Conservation (phyloP, 495 filamentous ascomycete species). For the Xylaria palmicola region DNA sequence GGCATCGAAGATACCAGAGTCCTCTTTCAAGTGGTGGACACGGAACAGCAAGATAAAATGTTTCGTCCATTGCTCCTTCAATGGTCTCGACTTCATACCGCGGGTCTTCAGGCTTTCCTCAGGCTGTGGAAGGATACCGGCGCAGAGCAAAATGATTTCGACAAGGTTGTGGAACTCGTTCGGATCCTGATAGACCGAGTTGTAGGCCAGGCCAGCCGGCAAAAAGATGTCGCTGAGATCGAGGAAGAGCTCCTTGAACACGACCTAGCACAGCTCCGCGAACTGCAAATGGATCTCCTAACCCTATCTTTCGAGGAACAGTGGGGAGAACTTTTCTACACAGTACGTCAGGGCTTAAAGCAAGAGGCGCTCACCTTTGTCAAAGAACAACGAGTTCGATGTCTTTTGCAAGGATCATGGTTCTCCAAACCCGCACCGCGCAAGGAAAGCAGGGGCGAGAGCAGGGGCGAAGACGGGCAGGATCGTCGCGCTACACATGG, state of each 20-base stretch:
- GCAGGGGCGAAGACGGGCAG: conserved; percentile 31
- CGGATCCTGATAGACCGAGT: conserved; percentile 90
- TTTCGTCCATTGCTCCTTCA: conserved; percentile 89
- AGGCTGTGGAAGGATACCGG: conserved; percentile 88
- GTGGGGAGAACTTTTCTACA: conserved; percentile 85
- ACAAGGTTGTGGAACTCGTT: conserved; percentile 86
- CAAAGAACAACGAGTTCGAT: conserved; percentile 94
- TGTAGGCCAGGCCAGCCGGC: conserved; percentile 77
- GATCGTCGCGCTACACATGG: conserved; percentile 40
- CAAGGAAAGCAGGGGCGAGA: conserved; percentile 35
- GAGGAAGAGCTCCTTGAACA: conserved; percentile 87
- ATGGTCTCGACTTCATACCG: conserved; percentile 93
- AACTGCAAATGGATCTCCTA: conserved; percentile 92
- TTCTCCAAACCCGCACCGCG: conserved; percentile 62
- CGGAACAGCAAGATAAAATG: conserved; percentile 77
- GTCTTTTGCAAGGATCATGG: conserved; percentile 85
- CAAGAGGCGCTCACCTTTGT: conserved; percentile 93
- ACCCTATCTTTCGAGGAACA: conserved; percentile 89
- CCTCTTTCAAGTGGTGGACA: conserved; percentile 71
- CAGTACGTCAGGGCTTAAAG: conserved; percentile 90
- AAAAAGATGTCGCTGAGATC: conserved; percentile 82
- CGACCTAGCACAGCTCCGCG: conserved; percentile 70
- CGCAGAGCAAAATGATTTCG: conserved; percentile 81
- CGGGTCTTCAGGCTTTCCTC: conserved; percentile 85
- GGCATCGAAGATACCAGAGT: conserved; percentile 78